phyloP scores from a whole-genome alignment of 257 asterid genomes.

The Scutellaria barbata region DNA sequence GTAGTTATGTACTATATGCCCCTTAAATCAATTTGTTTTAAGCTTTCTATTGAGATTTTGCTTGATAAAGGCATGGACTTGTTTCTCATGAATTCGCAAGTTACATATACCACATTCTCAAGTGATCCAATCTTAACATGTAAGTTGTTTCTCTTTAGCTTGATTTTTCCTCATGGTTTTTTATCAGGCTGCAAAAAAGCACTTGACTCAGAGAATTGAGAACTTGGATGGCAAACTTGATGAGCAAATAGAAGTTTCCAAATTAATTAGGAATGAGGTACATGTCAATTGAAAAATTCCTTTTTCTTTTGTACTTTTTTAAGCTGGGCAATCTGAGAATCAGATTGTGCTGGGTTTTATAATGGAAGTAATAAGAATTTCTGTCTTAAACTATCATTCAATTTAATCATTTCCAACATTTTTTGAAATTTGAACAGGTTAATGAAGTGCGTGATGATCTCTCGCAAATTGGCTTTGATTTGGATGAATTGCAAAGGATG shows the following conservation, averaged over 20 bases:
- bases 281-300: background rate
- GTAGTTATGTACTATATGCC: slow-evolving; percentile 6
- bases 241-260: slow-evolving; percentile 85
- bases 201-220: slow-evolving; percentile 92
- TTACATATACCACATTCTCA: background rate
- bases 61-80: background rate
- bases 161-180: slow-evolving; percentile 23
- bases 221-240: slow-evolving; percentile 90
- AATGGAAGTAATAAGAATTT: slow-evolving; percentile 9
- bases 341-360: background rate
- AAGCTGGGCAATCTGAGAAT: slow-evolving; percentile 16
- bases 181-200: slow-evolving; percentile 78
- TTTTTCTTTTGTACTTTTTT: background rate
- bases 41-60: slow-evolving; percentile 14
- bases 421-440: slow-evolving; percentile 53
- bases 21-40: background rate
- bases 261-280: slow-evolving; percentile 77
- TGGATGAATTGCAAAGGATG: slow-evolving; percentile 59
- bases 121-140: background rate
- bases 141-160: slow-evolving; percentile 20
- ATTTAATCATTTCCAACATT: slow-evolving; percentile 21
- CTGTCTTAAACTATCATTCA: slow-evolving; percentile 15
- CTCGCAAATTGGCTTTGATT: slow-evolving; percentile 57
- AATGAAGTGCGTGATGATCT: slow-evolving; percentile 64
- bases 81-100: slow-evolving; percentile 2